Conservation (phyloP, 257 asterid species). For the Solanum acaule region DNA sequence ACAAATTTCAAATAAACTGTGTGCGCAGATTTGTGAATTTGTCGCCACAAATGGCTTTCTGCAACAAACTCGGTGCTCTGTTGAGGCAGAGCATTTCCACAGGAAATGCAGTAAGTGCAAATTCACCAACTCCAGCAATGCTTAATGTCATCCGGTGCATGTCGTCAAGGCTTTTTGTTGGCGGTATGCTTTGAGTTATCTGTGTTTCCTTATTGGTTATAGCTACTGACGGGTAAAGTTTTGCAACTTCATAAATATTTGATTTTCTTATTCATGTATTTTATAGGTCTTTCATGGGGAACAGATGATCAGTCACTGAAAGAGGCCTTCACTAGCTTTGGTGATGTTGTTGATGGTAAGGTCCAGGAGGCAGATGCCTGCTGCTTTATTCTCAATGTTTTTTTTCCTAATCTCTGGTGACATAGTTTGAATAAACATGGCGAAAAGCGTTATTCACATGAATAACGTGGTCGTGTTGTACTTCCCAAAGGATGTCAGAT, state of each 20-base stretch:
- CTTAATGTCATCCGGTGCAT: conserved; percentile 59
- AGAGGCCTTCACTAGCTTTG: conserved; percentile 70
- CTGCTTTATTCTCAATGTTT: not conserved
- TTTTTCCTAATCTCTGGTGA: not conserved
- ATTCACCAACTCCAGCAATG: conserved; percentile 32
- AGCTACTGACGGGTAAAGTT: not conserved
- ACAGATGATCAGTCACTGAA: conserved; percentile 48
- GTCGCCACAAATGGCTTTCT: conserved; percentile 49
- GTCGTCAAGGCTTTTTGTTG: conserved; percentile 63
- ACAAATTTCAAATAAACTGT: not conserved
- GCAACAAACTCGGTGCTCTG: conserved; percentile 44
- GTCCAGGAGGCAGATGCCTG: not conserved
- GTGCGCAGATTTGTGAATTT: conserved; percentile 12
- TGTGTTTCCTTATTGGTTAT: not conserved
- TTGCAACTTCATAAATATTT: not conserved
- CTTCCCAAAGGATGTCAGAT: not conserved
- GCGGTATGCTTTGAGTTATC: conserved; percentile 25
- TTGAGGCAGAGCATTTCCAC: conserved; percentile 39
- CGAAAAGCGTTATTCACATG: not conserved
- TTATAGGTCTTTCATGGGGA: conserved; percentile 63
- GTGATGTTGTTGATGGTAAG: conserved; percentile 52
- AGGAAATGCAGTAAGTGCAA: conserved; percentile 17
- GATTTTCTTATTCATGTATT: not conserved
- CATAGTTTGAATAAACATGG: not conserved
- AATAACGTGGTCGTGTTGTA: not conserved